Conservation (phyloP, 1,284 basidiomycete species). For the Schizopora paradoxa region DNA sequence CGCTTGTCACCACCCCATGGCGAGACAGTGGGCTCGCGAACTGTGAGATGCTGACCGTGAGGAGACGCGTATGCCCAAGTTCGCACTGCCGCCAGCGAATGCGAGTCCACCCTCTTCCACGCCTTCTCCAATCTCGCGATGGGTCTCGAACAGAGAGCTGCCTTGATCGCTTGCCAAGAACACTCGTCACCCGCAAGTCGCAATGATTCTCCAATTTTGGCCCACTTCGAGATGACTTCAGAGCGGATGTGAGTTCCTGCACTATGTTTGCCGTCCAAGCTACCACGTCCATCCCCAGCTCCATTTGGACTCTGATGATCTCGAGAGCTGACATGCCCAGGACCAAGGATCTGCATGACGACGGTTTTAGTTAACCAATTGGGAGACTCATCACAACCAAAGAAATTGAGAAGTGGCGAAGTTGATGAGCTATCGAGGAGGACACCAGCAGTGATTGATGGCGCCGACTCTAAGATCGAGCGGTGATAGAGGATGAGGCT, state of each 20-base stretch:
- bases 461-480: conserved; percentile 40
- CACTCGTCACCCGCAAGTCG: conserved; percentile 65
- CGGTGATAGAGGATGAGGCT: conserved; percentile 59
- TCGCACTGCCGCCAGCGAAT: conserved; percentile 52
- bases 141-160: conserved; percentile 63
- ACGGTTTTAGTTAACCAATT: conserved; percentile 76
- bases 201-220: conserved; percentile 63
- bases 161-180: conserved; percentile 65
- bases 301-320: neutral
- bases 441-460: conserved; percentile 43
- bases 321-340: conserved; percentile 36
- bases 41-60: conserved; percentile 32
- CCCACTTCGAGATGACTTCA: conserved; percentile 68
- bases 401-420: conserved; percentile 35
- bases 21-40: conserved; percentile 45
- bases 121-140: conserved; percentile 70
- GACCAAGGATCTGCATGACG: conserved; percentile 60
- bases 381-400: conserved; percentile 63
- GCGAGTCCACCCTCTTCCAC: conserved; percentile 66
- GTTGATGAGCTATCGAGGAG: conserved; percentile 13
- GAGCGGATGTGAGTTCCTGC: conserved; percentile 63
- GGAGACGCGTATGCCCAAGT: conserved; percentile 53
- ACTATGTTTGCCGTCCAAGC: conserved; percentile 37
- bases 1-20: conserved; percentile 63
- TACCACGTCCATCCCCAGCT: conserved; percentile 21